Evolutionary conservation across 169 alveolate genomes (phyloP), one percentile per base, ranked within the genome.

Genomic region (Plasmodium berghei): DNA sequence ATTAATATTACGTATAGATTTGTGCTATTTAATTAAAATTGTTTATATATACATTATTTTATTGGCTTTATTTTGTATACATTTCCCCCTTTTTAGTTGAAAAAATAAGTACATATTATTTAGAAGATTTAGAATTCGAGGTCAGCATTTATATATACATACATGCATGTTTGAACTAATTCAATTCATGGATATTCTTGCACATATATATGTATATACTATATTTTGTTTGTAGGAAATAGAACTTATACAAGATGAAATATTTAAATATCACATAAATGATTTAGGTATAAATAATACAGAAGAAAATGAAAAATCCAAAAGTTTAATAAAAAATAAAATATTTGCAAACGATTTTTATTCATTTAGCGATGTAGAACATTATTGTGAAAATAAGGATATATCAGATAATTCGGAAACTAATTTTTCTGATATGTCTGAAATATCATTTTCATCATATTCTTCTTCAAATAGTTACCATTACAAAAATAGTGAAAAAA

Each of bases 51-150:
- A 70, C 12, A 5, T 1, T 48, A 28, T n/a, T 58, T 52, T 52
- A 8, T 34, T 34, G 42, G 28, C 20, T 4, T 14, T 20, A 24
- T 58, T 16, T 58, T 58, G 26, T 9, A 58, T 58, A 28, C 6
- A 6, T 62, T 24, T 40, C 16, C 40, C 28, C 48, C 56, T 55
- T 42, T 55, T 28, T 56, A 77, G 89, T 77, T 64, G 89, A 77
- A 69, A 54, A 77, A 24, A 24, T 77, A 49, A 77, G 89, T 26
- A 77, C 77, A 18, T 63, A 77, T 77, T 77, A 62, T 49, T 46
- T 77, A 45, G 89, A 77, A 56, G 48, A 64, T 58, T 54, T 8
- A 10, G 22, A 63, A 22, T 48, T 49, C 16, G 72, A 77, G 46
- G 89, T 77, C 16, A 28, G 72, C 10, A 16, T 58, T 14, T 58